These are phyloP conservation scores for Chaetoscypha palmicola DNA, from an alignment of 2,329 filamentous ascomycete species.

Conservation along the genomic window DNA sequence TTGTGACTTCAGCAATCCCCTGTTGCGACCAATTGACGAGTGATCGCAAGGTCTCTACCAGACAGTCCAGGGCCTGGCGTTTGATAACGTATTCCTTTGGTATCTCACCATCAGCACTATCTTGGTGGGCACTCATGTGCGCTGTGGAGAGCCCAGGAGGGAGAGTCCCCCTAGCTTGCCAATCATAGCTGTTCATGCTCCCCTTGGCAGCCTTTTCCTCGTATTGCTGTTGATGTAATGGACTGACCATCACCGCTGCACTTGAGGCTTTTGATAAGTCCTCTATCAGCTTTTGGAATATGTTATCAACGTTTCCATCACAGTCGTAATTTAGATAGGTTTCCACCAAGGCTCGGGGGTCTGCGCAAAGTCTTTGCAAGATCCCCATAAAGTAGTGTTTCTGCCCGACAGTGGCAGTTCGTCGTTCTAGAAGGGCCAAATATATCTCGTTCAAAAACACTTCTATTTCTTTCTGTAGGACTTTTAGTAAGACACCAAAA, in stretches of 20 bases:
- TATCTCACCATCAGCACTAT: constrained; percentile 60
- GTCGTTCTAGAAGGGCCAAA: constrained; percentile 80
- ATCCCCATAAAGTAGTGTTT: constrained; percentile 89
- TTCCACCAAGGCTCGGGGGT: constrained; percentile 85
- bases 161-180: constrained; percentile 78
- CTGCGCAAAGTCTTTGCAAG: constrained; percentile 73
- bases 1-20: constrained; percentile 55
- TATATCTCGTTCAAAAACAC: constrained; percentile 98
- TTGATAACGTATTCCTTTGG: constrained; percentile 90
- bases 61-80: constrained; percentile 75
- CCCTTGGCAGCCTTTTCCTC: constrained; percentile 64
- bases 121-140: constrained; percentile 37
- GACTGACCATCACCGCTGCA: constrained; percentile 65
- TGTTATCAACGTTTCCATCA: constrained; percentile 90
- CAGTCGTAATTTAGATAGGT: constrained; percentile 98
- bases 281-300: constrained; percentile 92
- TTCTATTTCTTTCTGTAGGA: constrained; percentile 81
- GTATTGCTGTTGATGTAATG: constrained; percentile 76
- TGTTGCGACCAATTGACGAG: constrained; percentile 82
- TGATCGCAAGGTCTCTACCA: constrained; percentile 83
- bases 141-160: constrained; percentile 69
- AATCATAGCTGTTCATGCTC: constrained; percentile 54
- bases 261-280: constrained; percentile 85
- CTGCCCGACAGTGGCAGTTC: constrained; percentile 78
- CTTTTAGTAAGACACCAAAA: constrained; percentile 9